Percentiles rank a stretch among this genome's conserved stretches.
Evolutionary conservation across 1,284 basidiomycete genomes (phyloP).

Genomic region (Meira nashicola): DNA sequence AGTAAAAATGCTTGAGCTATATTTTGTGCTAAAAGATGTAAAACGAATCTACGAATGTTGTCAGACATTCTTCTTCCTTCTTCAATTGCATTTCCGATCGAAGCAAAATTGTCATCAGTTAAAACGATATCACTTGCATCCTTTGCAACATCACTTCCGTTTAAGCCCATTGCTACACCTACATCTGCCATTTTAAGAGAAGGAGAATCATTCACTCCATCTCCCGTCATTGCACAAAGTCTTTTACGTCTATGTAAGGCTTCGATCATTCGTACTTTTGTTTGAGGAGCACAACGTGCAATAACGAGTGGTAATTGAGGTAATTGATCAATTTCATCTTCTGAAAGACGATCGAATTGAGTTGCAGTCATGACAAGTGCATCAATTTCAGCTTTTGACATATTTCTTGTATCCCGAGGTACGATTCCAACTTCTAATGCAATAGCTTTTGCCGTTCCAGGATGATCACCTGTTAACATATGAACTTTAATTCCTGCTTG

Average conservation of each 20-base stretch:
- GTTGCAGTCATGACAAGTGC: constrained; percentile 57
- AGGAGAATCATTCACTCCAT: constrained; percentile 53
- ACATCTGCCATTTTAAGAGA: constrained; percentile 50
- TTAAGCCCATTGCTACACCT: constrained; percentile 51
- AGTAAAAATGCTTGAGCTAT: constrained; percentile 50
- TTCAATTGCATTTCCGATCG: constrained; percentile 64
- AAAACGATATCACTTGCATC: constrained; percentile 63
- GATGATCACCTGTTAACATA: constrained; percentile 47
- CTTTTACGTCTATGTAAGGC: constrained; percentile 58
- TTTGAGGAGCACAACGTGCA: constrained; percentile 59
- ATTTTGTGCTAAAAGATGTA: constrained; percentile 51
- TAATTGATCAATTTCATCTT: constrained; percentile 62
- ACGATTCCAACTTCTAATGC: constrained; percentile 51
- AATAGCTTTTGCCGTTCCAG: constrained; percentile 39
- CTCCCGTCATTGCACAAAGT: constrained; percentile 51
- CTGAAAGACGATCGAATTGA: constrained; percentile 64
- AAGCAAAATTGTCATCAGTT: constrained; percentile 69
- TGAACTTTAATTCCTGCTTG: constrained; percentile 40
- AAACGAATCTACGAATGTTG: constrained; percentile 54
- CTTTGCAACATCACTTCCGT: constrained; percentile 52
- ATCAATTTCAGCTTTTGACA: constrained; percentile 29
- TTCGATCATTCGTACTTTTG: constrained; percentile 61
- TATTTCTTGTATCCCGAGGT: constrained; percentile 49
- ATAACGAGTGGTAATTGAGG: constrained; percentile 61
- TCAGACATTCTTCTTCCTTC: constrained; percentile 62